These are phyloP conservation scores for Aethionema arabicum DNA, from an alignment of 345 rosid species.

Conservation along the genomic window DNA sequence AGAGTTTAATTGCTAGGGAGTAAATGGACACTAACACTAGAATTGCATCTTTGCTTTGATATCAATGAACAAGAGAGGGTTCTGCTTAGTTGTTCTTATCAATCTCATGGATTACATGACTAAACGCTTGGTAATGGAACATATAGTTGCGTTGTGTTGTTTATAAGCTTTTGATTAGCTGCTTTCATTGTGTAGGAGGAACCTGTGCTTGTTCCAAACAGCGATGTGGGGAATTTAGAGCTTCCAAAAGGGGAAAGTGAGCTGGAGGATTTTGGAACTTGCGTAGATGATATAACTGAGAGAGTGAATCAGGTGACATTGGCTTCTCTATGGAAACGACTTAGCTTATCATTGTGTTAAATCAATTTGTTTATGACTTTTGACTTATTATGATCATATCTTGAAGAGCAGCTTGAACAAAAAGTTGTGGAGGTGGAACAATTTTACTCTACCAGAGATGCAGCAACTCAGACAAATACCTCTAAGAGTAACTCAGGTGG, in stretches of 20 bases:
- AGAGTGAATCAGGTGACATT: constrained; percentile 47
- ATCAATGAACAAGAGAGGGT: too few relatives aligned
- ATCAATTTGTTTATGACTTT: too few relatives aligned
- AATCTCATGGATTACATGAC: neutral
- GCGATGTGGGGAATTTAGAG: constrained; percentile 22
- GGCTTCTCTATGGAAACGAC: constrained; percentile 13
- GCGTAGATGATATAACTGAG: constrained; percentile 45
- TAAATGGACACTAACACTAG: too few relatives aligned
- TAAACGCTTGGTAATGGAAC: constrained; percentile 1
- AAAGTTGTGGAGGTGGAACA: constrained; percentile 59
- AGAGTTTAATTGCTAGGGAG: too few relatives aligned
- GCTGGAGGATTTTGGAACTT: constrained; percentile 39
- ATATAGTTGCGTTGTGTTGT: constrained; percentile 1
- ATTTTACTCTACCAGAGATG: constrained; percentile 43
- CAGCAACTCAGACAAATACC: constrained; percentile 39
- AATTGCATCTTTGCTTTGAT: too few relatives aligned
- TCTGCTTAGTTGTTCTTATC: too few relatives aligned
- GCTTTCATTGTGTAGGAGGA: constrained; percentile 29
- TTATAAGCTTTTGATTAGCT: constrained; percentile 5
- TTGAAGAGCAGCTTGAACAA: constrained; percentile 52
- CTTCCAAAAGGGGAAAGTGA: constrained; percentile 29
- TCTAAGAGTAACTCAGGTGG: constrained; percentile 45
- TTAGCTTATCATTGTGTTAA: too few relatives aligned
- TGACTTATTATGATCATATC: too few relatives aligned
- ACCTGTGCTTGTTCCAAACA: constrained; percentile 28